Percentiles rank a stretch among this genome's conserved stretches.
These are phyloP conservation scores for Pestalotiopsis sp. DNA, from an alignment of 2,329 filamentous ascomycete genomes.

Conservation along the genomic window DNA sequence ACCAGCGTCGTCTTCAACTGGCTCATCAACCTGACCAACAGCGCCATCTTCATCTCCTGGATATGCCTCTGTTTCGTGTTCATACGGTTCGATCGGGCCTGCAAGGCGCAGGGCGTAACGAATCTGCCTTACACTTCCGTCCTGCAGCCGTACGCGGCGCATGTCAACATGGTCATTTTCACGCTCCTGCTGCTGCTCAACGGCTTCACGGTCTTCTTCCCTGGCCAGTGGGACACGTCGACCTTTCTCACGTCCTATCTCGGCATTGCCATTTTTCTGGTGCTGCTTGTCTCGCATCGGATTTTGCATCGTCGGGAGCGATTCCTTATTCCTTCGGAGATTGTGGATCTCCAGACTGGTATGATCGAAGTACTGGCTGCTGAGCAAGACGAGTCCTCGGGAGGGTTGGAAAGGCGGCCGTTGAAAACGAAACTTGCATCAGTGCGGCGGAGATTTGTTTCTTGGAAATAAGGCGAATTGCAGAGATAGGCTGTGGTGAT, in stretches of 20 bases:
- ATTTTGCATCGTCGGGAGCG: conserved; percentile 36
- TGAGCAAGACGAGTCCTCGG: background rate
- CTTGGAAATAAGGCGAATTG: background rate
- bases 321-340: conserved; percentile 49
- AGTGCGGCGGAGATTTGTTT: background rate
- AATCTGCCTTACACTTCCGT: conserved; percentile 53
- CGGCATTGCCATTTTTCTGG: conserved; percentile 62
- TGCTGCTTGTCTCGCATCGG: conserved; percentile 55
- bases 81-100: conserved; percentile 58
- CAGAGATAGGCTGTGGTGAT: too few species aligned
- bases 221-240: conserved; percentile 54
- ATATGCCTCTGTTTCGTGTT: conserved; percentile 56
- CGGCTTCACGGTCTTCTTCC: conserved; percentile 66
- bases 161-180: conserved; percentile 52
- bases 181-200: conserved; percentile 59
- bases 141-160: conserved; percentile 62
- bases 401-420: background rate
- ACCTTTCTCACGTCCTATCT: conserved; percentile 66
- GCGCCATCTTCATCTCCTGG: conserved; percentile 56
- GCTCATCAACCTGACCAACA: conserved; percentile 57
- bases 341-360: conserved; percentile 55
- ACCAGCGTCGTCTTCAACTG: conserved; percentile 63
- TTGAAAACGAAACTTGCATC: background rate
- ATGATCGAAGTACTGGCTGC: conserved; percentile 24
- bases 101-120: conserved; percentile 41